Base-by-base conservation (phyloP, 768 basidiomycete species). In the Boletus pseudo-olivaceus region DNA sequence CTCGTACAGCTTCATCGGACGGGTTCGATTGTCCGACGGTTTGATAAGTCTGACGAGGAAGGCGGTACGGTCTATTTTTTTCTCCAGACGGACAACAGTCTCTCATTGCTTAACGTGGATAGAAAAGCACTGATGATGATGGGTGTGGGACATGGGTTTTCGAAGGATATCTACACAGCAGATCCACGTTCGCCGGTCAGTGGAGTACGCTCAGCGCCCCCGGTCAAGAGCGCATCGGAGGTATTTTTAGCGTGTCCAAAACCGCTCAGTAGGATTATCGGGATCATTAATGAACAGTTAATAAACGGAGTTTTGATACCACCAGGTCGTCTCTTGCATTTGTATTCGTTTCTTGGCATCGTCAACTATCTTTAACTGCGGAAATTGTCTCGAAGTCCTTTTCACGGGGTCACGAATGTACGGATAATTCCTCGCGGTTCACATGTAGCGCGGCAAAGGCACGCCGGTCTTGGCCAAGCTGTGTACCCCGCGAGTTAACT, bases 201-300 rank as follows among this genome's bases (percentile, higher is more conserved):
- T 84, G 83, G 80, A 63, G 75, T 44, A 73, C 78, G 38, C 72
- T 75, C 49, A 51, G 54, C 11, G 59, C 64, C 7, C 62, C 61
- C 20, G 71, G 72, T 23, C 66, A 57, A 29, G 66, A 70, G 47
- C 67, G 73, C 50, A 65, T 80, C 44, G 68, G 73, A 14, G 83
- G 83, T 19, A 78, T 85, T 51, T 85, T 85, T 70, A 82, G 83
- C 64, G 68, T 85, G 72, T 74, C 68, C 39, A 83, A 78, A 65
- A 66, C 59, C n/a, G 56, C 67, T 7, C 49, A 59, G 46, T 62
- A 70, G 63, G 62, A 64, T 64, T 61, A 57, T 67, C 59, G 48
- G 44, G n/a, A 48, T 57, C 39, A 63, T 68, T 61, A 66, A 66
- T 66, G 59, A 62, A 59, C 14, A 1, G 9, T 64, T 57, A 57